Evolutionary conservation across 768 basidiomycete genomes (phyloP).

Genomic region (Naganishia randhawae): DNA sequence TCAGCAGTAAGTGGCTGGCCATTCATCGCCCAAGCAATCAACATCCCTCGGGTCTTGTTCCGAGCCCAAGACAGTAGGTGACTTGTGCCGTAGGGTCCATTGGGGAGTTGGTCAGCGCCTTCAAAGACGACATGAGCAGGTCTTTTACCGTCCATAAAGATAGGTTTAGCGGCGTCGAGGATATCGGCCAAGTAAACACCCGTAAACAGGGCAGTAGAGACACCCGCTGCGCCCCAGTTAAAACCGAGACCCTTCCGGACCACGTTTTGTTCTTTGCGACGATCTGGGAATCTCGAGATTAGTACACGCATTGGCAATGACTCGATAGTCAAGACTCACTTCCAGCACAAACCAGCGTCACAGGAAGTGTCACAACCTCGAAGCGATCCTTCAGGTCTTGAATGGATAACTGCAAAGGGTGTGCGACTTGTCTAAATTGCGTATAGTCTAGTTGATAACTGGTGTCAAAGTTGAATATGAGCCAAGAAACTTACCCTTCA

Average conservation of each 20-base stretch:
- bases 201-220: constrained; percentile 61
- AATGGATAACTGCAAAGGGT: constrained; percentile 51
- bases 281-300: constrained; percentile 39
- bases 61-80: constrained; percentile 56
- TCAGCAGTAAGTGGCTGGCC: constrained; percentile 61
- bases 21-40: constrained; percentile 62
- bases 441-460: constrained; percentile 34
- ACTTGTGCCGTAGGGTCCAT: constrained; percentile 62
- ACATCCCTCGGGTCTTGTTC: constrained; percentile 56
- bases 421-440: constrained; percentile 28
- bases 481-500: constrained; percentile 52
- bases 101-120: constrained; percentile 59
- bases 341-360: constrained; percentile 64
- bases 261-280: constrained; percentile 65
- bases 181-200: constrained; percentile 62
- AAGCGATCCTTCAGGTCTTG: constrained; percentile 56
- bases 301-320: not conserved
- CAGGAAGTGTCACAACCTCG: constrained; percentile 59
- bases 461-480: not conserved
- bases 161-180: constrained; percentile 55
- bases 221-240: constrained; percentile 39
- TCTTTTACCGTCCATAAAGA: constrained; percentile 39
- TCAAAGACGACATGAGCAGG: constrained; percentile 61
- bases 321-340: constrained; percentile 36
- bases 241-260: constrained; percentile 56